A percentile compares a stretch with the other conserved stretches of the same genome.
phyloP scores from a whole-genome alignment of 768 basidiomycete species.

The Leucosporidium yakuticum region DNA sequence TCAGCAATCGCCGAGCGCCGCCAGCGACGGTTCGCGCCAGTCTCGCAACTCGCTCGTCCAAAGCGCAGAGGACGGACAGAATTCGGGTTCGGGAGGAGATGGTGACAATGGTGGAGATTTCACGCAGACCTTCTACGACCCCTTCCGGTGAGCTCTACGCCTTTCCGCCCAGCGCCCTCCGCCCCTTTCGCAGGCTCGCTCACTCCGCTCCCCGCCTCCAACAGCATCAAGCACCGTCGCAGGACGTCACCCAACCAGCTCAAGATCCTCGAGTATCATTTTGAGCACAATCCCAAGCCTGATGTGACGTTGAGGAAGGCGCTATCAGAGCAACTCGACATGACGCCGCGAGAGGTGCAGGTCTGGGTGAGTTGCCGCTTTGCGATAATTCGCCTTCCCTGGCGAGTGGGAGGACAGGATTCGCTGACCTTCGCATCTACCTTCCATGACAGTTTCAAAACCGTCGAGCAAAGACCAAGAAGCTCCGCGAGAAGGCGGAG shows the following conservation, averaged over 20 bases:
- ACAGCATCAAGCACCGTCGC: constrained; percentile 37
- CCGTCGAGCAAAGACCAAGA: constrained; percentile 37
- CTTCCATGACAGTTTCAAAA: constrained; percentile 32
- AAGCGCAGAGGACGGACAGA: too few relatives aligned
- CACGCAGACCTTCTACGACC: constrained; percentile 30
- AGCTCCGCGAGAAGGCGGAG: constrained; percentile 25
- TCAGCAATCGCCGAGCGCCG: too few relatives aligned
- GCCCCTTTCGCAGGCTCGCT: not conserved
- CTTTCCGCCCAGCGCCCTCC: not conserved
- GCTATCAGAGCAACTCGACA: constrained; percentile 73
- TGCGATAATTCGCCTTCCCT: not conserved
- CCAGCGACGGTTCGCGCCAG: too few relatives aligned
- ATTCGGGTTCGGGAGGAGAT: too few relatives aligned
- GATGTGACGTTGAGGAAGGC: constrained; percentile 66
- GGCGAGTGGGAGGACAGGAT: too few relatives aligned
- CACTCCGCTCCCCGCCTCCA: too few relatives aligned
- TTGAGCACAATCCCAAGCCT: constrained; percentile 83
- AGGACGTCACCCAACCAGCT: constrained; percentile 83
- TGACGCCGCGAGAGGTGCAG: constrained; percentile 93
- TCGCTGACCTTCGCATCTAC: not conserved
- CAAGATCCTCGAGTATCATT: constrained; percentile 78
- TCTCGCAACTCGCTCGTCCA: too few relatives aligned
- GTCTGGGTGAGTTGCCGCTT: constrained; percentile 50
- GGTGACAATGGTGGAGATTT: constrained; percentile 4
- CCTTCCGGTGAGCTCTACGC: constrained; percentile 17